Percentiles rank a stretch among this genome's conserved stretches.
Evolutionary conservation across 768 basidiomycete genomes (phyloP).

Genomic region (Panaeolus papilionaceus): DNA sequence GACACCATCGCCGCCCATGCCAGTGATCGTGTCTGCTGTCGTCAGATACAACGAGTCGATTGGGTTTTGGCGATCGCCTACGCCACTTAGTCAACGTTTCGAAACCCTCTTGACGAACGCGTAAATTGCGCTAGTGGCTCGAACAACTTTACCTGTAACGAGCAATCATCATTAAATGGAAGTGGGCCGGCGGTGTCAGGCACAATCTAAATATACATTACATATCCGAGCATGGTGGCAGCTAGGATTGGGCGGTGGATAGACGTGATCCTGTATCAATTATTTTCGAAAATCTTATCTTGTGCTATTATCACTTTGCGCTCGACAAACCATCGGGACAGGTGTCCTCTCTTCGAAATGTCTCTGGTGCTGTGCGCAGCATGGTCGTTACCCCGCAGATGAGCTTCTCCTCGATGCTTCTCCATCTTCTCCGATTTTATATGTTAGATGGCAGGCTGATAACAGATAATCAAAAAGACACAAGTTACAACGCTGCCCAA

Average conservation of each 20-base stretch:
- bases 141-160: not conserved
- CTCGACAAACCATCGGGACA: not conserved
- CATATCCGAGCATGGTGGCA: not conserved
- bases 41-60: not conserved
- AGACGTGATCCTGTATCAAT: not conserved
- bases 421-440: slow-evolving; percentile 3
- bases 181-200: slow-evolving; percentile 1
- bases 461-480: slow-evolving; percentile 9
- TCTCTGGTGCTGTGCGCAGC: slow-evolving; percentile 2
- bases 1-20: not conserved
- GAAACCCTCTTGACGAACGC: not conserved
- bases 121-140: slow-evolving; percentile 6
- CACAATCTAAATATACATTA: slow-evolving; percentile 4
- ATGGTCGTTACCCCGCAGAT: not conserved
- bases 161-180: slow-evolving; percentile 2
- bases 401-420: slow-evolving; percentile 5
- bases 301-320: not conserved
- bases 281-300: not conserved
- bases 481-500: not conserved
- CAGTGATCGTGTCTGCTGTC: not conserved
- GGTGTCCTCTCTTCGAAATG: not conserved
- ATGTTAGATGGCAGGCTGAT: not conserved
- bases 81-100: not conserved
- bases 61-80: not conserved
- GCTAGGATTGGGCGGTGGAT: not conserved